Conservation (phyloP, 106 monocot genomes). For the Dioscorea dumetorum region DNA sequence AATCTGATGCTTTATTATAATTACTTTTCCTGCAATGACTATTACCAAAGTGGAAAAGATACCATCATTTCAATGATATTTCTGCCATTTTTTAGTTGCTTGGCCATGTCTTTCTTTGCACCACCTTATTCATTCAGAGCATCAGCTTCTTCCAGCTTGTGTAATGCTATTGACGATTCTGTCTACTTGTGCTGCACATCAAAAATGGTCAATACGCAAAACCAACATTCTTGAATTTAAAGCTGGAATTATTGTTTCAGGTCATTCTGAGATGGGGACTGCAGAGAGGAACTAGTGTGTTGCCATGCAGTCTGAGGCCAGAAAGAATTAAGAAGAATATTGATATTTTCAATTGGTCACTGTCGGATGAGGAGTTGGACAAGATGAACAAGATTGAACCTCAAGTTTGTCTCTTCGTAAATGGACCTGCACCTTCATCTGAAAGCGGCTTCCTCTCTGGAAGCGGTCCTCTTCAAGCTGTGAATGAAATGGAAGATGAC, state of each 20-base stretch:
- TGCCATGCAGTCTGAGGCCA: slow-evolving; percentile 67
- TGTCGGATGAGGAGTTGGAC: slow-evolving; percentile 56
- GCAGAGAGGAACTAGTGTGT: slow-evolving; percentile 74
- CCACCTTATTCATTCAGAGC: neutral
- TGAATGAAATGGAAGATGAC: slow-evolving; percentile 76
- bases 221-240: neutral
- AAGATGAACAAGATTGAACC: slow-evolving; percentile 65
- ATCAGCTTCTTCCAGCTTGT: neutral
- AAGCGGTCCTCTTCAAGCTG: slow-evolving; percentile 69
- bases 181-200: too few relatives aligned
- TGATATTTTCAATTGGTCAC: slow-evolving; percentile 63
- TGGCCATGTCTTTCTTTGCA: neutral
- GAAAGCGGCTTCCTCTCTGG: slow-evolving; percentile 43
- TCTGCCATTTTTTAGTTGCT: neutral
- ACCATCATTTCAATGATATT: neutral
- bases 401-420: slow-evolving; percentile 72
- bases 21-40: too few relatives aligned
- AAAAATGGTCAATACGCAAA: neutral
- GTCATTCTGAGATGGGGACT: slow-evolving; percentile 76
- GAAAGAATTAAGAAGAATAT: slow-evolving; percentile 59
- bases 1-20: too few relatives aligned
- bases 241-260: slow-evolving; percentile 14
- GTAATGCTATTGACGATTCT: too few relatives aligned
- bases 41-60: too few relatives aligned
- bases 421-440: slow-evolving; percentile 25